Evolutionary conservation across 805 yeast species (phyloP).

Genomic region (Saccharomycopsis javanensis): DNA sequence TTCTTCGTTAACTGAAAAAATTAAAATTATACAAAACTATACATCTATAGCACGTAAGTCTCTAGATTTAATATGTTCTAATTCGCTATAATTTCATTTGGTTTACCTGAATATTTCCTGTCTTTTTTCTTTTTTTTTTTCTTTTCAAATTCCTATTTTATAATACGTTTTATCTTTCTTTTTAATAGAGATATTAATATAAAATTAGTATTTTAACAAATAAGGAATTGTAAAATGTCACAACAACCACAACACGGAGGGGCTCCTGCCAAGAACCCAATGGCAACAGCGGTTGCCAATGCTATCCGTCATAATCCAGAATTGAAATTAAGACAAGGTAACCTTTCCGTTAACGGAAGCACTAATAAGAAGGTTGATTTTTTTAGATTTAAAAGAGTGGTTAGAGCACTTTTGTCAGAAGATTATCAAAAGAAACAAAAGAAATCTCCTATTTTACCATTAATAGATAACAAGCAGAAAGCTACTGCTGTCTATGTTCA

Average conservation of each 20-base stretch:
- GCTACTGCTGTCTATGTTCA: slow-evolving; percentile 55
- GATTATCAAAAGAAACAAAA: slow-evolving; percentile 51
- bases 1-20: no score
- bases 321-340: slow-evolving; percentile 77
- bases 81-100: no score
- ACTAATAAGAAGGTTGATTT: slow-evolving; percentile 55
- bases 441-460: slow-evolving; percentile 39
- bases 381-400: slow-evolving; percentile 77
- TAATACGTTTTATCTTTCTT: no score
- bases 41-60: no score
- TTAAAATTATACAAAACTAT: no score
- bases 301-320: slow-evolving; percentile 53
- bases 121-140: no score
- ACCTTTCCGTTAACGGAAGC: slow-evolving; percentile 40
- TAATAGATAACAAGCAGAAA: slow-evolving; percentile 40
- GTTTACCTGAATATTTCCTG: background rate
- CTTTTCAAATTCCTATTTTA: background rate
- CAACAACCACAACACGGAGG: background rate
- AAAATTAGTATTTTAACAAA: background rate
- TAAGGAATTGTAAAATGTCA: background rate
- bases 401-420: slow-evolving; percentile 64
- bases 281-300: slow-evolving; percentile 60
- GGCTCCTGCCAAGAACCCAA: slow-evolving; percentile 31
- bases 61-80: no score
- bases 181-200: background rate